These are phyloP conservation scores for Leavenworthia alabamica DNA, from an alignment of 345 rosid genomes.

Conservation along the genomic window DNA sequence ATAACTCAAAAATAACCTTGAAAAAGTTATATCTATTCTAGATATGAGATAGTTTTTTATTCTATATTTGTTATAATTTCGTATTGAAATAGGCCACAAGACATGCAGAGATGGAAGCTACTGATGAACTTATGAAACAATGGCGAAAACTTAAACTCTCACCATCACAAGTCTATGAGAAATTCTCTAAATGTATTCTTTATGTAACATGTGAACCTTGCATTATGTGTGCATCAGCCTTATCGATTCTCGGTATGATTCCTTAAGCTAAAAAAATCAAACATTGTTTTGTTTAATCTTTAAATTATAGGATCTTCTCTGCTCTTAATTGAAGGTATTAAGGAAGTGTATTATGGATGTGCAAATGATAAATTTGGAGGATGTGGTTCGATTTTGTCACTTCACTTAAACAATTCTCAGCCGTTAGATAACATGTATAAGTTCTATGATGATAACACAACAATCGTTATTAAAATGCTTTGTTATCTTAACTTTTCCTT, in stretches of 20 bases:
- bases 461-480: neutral
- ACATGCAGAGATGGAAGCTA: slow-evolving; percentile 96
- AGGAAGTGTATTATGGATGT: slow-evolving; percentile 70
- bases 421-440: slow-evolving; percentile 24
- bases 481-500: too few relatives aligned
- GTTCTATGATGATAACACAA: neutral
- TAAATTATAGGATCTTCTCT: neutral
- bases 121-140: slow-evolving; percentile 55
- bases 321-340: slow-evolving; percentile 36
- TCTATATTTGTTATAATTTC: neutral
- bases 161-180: slow-evolving; percentile 49
- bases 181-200: slow-evolving; percentile 50
- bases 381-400: slow-evolving; percentile 65
- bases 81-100: slow-evolving; percentile 57
- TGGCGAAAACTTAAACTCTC: slow-evolving; percentile 60
- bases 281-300: neutral
- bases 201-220: slow-evolving; percentile 93
- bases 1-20: neutral
- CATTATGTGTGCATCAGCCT: slow-evolving; percentile 89
- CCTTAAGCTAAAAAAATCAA: neutral
- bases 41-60: neutral
- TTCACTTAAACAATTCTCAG: slow-evolving; percentile 44
- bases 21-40: neutral
- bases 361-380: slow-evolving; percentile 87
- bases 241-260: slow-evolving; percentile 61